Conservation (phyloP, 179 eudicot species). For the Nepenthes alata region DNA sequence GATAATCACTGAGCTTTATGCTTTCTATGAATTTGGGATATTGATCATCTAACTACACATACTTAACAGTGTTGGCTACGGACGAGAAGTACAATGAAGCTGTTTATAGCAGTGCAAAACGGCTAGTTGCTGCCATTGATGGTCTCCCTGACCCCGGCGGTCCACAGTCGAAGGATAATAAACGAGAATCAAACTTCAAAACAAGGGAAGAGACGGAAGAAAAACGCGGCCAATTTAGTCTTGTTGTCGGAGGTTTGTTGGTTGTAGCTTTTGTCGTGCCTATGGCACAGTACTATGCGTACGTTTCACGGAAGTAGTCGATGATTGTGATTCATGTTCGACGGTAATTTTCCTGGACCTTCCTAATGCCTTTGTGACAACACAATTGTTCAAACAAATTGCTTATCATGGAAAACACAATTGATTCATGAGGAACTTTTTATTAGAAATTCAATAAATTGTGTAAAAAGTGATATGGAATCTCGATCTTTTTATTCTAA, state of each 20-base stretch:
- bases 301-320: conserved; percentile 65
- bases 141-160: conserved; percentile 98
- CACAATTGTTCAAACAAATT: conserved; percentile 14
- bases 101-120: conserved; percentile 63
- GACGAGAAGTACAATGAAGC: conserved; percentile 99
- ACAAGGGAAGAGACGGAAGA: conserved; percentile 90
- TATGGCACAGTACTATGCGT: conserved; percentile 99
- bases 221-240: conserved; percentile 91
- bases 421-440: not conserved
- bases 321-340: conserved; percentile 2
- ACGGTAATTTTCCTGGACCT: conserved; percentile 1
- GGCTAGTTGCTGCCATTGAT: conserved; percentile 88
- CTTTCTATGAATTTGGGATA: not conserved
- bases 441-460: too few relatives aligned
- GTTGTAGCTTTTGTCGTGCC: conserved; percentile 96
- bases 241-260: conserved; percentile 89
- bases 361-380: not conserved
- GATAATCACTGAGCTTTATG: too few relatives aligned
- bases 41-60: not conserved
- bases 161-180: conserved; percentile 60
- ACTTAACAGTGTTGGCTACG: conserved; percentile 64
- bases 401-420: not conserved
- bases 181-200: conserved; percentile 93
- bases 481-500: too few relatives aligned
- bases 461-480: too few relatives aligned